These are phyloP conservation scores for Huntiella savannae DNA, from an alignment of 2,329 filamentous ascomycete species.

Conservation along the genomic window DNA sequence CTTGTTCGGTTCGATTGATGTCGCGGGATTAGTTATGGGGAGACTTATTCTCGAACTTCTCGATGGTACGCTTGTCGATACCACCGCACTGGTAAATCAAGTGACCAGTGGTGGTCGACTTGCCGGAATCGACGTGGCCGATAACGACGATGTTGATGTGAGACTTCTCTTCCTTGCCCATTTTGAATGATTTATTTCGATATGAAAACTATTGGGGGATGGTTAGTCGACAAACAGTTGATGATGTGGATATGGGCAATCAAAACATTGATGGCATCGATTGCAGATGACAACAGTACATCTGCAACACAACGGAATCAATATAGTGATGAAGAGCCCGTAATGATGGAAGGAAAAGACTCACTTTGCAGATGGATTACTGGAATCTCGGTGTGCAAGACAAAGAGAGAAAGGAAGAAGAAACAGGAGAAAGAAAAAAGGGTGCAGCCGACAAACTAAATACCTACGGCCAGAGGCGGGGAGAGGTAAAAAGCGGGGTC, in stretches of 20 bases:
- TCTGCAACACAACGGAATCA: background rate
- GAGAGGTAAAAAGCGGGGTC: slow-evolving; percentile 10
- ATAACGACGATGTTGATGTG: slow-evolving; percentile 98
- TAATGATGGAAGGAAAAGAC: background rate
- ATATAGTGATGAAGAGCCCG: background rate
- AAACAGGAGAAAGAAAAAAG: slow-evolving; percentile 9
- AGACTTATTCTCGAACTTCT: slow-evolving; percentile 99
- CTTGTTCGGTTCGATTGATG: too few species aligned
- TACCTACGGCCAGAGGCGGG: slow-evolving; percentile 6
- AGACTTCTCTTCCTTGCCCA: slow-evolving; percentile 78
- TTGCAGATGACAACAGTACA: background rate
- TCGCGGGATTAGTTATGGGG: background rate
- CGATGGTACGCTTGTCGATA: slow-evolving; percentile 99
- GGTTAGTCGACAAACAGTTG: slow-evolving; percentile 2
- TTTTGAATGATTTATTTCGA: slow-evolving; percentile 17
- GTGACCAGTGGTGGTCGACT: slow-evolving; percentile 86
- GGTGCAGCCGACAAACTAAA: slow-evolving; percentile 9
- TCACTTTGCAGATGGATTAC: slow-evolving; percentile 12
- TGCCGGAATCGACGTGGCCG: slow-evolving; percentile 98
- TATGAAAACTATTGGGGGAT: background rate
- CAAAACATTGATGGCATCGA: background rate
- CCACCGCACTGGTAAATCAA: slow-evolving; percentile 99
- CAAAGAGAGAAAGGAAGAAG: slow-evolving; percentile 12
- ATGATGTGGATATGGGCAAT: background rate
- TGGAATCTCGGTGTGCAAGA: slow-evolving; percentile 12